A percentile compares a stretch with the other conserved stretches of the same genome.
Evolutionary conservation across 495 filamentous ascomycete genomes (phyloP).

Genomic region (Penicillium arizonense): DNA sequence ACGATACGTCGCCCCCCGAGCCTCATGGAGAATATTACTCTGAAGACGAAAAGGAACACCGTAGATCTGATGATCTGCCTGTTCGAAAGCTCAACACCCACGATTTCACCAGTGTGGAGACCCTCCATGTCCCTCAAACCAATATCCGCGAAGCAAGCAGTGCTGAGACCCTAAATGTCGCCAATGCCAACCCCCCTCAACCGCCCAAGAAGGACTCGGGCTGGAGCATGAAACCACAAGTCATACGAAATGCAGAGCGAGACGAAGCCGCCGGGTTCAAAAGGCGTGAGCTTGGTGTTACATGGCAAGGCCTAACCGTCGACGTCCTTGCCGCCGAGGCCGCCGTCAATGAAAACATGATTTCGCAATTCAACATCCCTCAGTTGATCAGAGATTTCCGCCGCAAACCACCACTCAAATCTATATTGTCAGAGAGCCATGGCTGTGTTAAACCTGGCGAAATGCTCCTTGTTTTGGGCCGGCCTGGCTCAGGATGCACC

Average conservation of each 20-base stretch:
- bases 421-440: conserved; percentile 37
- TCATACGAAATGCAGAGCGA: conserved; percentile 37
- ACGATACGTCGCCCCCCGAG: conserved; percentile 4
- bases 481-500: conserved; percentile 43
- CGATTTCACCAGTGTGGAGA: conserved; percentile 9
- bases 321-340: conserved; percentile 43
- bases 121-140: conserved; percentile 9
- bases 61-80: background rate
- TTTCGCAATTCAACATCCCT: conserved; percentile 56
- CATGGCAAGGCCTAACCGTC: conserved; percentile 48
- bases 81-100: conserved; percentile 4
- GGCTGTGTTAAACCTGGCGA: conserved; percentile 54
- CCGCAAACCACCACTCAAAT: conserved; percentile 31
- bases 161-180: conserved; percentile 11
- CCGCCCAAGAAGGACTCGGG: conserved; percentile 23
- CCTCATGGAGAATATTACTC: conserved; percentile 1
- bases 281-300: conserved; percentile 50
- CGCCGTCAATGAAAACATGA: conserved; percentile 46
- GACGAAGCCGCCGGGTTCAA: conserved; percentile 44
- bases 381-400: conserved; percentile 32
- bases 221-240: conserved; percentile 44
- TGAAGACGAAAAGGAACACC: background rate
- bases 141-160: conserved; percentile 14
- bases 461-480: conserved; percentile 43
- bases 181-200: background rate